Base-by-base conservation (phyloP, 23 red algal species). In the Gracilaria domingensis region DNA sequence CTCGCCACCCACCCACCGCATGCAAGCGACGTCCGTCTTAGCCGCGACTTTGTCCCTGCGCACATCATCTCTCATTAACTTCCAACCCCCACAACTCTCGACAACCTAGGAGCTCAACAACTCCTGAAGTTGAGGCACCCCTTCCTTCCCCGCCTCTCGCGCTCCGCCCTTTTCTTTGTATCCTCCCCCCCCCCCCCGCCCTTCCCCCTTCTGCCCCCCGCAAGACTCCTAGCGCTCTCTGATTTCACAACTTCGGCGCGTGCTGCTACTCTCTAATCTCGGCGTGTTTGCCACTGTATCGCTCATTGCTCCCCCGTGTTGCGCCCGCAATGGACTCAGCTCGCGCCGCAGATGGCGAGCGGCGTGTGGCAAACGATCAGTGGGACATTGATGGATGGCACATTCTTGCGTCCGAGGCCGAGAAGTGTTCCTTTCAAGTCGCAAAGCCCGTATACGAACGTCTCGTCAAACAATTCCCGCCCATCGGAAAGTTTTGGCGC, bases 311-410 rank as follows among this genome's bases (percentile, higher is more conserved):
- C 33, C 7, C 40, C 1, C 75, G 51, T 35, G 12, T 79, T 57
- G 75, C 34, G 26, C 45, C 34, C 75, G 56, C 55, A 60, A 90
- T 90, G 87, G 87, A 90, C 5, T 57, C 87, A 45, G 56, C 71
- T 80, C 87, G 87, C 87, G 87, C 87, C 56, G 38, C 32, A 26
- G 74, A 80, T 48, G 87, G 87, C 64, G 47, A 90, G 64, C 71
- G 74, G 45, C 71, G 87, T 32, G 87, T 90, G 42, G 72, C 87
- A 29, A 56, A 58, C 37, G 87, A 90, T 80, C 71, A 80, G 42
- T 90, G 87, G 87, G 87, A 90, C 44, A 80, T 90, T 23, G 87
- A 90, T 39, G 87, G 72, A 33, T 90, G 87, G 87, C 73, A 90
- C 18, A 90, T 90, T 34, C 76, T 90, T 3, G 72, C 87, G 29